Base-by-base conservation (phyloP, 306 rosid genomes). In the Castanospermum australe region DNA sequence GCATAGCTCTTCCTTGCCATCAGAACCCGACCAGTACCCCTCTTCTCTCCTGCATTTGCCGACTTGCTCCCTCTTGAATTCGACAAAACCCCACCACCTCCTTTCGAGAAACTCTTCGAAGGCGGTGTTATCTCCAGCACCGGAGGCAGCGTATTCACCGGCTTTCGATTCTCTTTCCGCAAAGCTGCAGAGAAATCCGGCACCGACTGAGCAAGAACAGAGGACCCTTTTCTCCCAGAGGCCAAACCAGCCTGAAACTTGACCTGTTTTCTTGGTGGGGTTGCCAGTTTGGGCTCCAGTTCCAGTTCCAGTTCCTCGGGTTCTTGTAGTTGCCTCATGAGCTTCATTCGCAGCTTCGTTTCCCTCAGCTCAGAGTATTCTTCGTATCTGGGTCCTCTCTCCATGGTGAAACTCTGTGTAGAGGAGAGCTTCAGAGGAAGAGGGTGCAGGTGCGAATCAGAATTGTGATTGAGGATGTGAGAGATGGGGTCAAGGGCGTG, bases 1-100 rank as follows among this genome's bases (percentile, higher is more conserved):
- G 94, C 96, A 68, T 90, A 91, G 73, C 97, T 96, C 87, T 93
- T 96, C 80, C 99, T 93, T 11, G 87, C 88, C 89, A 77, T 81
- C 51, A 88, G 44, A 28, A 89, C 57, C 9, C 89, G 76, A 32
- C 67, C 79, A 55, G n/a, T n/a, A 45, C 69, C 69, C 82, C 65
- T 90, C 79, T 90, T 93, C 65, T 91, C 98, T 45, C 91, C 94
- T 0, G 86, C 89, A 79, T 66, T 89, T 13, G 94, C 97, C 1
- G 99, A 95, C 76, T 84, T 89, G 12, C 94, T 91, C 68, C 99
- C 99, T 74, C 90, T 86, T 14, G 97, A 75, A 85, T 30, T 91
- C 12, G 90, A 81, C 86, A 83, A 33, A 61, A 73, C 70, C 28
- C 89, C 90, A 8, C 48, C 41, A 33, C 14, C 67, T 5, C 10